These are phyloP conservation scores for Hymenoscyphus linearis DNA, from an alignment of 2,329 filamentous ascomycete species.

Conservation along the genomic window DNA sequence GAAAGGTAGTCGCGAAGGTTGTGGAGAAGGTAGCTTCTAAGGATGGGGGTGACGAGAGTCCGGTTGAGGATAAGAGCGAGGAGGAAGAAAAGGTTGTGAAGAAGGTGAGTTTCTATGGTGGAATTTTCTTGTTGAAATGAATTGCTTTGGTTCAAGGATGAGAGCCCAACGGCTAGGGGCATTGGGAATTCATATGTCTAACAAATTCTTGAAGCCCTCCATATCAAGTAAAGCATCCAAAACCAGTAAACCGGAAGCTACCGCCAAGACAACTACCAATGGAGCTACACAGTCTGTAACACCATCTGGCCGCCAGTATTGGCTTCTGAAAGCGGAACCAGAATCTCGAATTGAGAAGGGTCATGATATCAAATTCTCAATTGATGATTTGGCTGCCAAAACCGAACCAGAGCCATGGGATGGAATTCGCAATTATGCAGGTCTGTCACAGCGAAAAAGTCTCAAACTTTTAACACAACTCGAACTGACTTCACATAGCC, in stretches of 20 bases:
- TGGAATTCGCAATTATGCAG: slow-evolving; percentile 51
- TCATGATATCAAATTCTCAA: slow-evolving; percentile 86
- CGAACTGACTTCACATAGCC: slow-evolving; percentile 43
- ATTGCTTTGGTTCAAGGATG: neutral
- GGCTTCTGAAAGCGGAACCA: slow-evolving; percentile 85
- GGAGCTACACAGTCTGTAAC: slow-evolving; percentile 1
- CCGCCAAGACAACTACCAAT: slow-evolving; percentile 4
- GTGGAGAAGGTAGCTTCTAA: neutral
- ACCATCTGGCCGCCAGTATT: slow-evolving; percentile 47
- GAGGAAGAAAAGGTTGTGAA: neutral
- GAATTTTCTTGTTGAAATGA: neutral
- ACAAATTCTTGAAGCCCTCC: slow-evolving; percentile 3
- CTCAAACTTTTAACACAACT: neutral
- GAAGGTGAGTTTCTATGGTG: neutral
- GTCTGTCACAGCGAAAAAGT: slow-evolving; percentile 27
- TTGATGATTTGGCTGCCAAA: slow-evolving; percentile 75
- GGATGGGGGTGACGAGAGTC: slow-evolving; percentile 1
- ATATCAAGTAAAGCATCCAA: slow-evolving; percentile 4
- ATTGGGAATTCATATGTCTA: neutral
- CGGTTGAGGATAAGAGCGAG: slow-evolving; percentile 2
- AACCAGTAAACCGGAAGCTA: neutral
- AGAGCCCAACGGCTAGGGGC: too few species aligned
- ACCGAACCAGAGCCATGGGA: slow-evolving; percentile 84
- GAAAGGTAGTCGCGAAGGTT: neutral
- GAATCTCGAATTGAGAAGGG: slow-evolving; percentile 82